phyloP scores from a whole-genome alignment of 2,329 filamentous ascomycete species.

The Aspergillus pseudoterreus region DNA sequence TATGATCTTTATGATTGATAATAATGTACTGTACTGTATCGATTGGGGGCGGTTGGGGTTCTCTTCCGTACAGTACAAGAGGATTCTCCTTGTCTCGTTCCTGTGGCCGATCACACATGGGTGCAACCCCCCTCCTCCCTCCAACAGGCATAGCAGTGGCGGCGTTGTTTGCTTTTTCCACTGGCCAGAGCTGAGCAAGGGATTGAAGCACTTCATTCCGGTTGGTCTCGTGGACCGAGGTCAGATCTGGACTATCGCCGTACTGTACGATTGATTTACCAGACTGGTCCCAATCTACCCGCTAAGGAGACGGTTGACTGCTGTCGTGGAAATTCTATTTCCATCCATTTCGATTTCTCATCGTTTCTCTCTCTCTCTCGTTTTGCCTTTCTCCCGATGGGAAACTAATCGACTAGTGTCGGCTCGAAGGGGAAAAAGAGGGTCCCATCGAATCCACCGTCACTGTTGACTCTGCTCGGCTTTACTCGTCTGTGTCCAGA shows the following conservation, averaged over 20 bases:
- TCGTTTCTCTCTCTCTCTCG: conserved; percentile 4
- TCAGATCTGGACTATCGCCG: not conserved
- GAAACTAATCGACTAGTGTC: conserved; percentile 9
- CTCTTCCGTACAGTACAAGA: not conserved
- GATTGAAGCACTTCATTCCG: conserved; percentile 1
- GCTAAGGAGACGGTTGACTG: not conserved
- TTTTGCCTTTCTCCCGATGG: conserved; percentile 7
- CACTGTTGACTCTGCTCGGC: not conserved
- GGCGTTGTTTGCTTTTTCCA: conserved; percentile 13
- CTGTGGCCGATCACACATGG: not conserved
- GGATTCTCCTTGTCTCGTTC: not conserved
- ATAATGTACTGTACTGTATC: not conserved
- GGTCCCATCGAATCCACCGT: conserved; percentile 2
- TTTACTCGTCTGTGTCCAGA: conserved; percentile 8
- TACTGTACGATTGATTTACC: not conserved
- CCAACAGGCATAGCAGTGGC: not conserved
- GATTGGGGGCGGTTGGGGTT: not conserved
- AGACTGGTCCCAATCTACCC: not conserved
- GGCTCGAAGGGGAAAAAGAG: conserved; percentile 1
- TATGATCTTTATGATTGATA: not conserved
- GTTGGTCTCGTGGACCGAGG: not conserved
- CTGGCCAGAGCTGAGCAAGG: not conserved
- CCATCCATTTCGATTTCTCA: not conserved
- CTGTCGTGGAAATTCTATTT: not conserved
- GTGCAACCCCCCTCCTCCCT: not conserved